These are phyloP conservation scores for Aspergillus baeticus DNA, from an alignment of 495 filamentous ascomycete genomes.

Conservation along the genomic window DNA sequence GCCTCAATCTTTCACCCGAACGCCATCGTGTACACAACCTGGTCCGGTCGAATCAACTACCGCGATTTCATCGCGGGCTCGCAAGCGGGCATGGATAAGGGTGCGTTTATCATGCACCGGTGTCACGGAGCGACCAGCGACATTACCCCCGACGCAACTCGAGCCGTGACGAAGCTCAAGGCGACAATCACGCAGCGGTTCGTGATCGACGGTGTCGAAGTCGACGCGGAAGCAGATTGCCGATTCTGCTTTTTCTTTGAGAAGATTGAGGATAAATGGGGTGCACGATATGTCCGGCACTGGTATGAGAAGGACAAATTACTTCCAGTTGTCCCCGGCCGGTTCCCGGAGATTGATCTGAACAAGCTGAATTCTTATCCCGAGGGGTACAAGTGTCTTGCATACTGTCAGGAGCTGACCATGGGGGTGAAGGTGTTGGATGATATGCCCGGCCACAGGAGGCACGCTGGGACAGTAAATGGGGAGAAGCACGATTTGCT, in stretches of 20 bases:
- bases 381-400: slow-evolving; percentile 57
- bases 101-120: slow-evolving; percentile 68
- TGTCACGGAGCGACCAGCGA: slow-evolving; percentile 60
- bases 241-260: slow-evolving; percentile 64
- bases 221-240: slow-evolving; percentile 62
- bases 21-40: slow-evolving; percentile 63
- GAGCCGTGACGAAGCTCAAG: slow-evolving; percentile 72
- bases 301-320: slow-evolving; percentile 73
- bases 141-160: slow-evolving; percentile 39
- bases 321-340: slow-evolving; percentile 53
- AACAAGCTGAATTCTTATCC: slow-evolving; percentile 50
- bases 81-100: slow-evolving; percentile 56
- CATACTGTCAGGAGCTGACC: slow-evolving; percentile 47
- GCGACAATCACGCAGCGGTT: slow-evolving; percentile 69
- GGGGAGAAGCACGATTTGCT: slow-evolving; percentile 48
- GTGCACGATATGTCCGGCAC: slow-evolving; percentile 58
- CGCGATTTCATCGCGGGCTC: slow-evolving; percentile 60
- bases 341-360: slow-evolving; percentile 46
- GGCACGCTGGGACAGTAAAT: slow-evolving; percentile 35
- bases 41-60: slow-evolving; percentile 53
- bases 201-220: slow-evolving; percentile 40
- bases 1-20: slow-evolving; percentile 57
- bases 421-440: slow-evolving; percentile 41
- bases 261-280: slow-evolving; percentile 47
- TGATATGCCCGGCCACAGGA: slow-evolving; percentile 48